Evolutionary conservation across 495 filamentous ascomycete species (phyloP), one percentile per base, ranked within the genome.

Genomic region (Staphylotrichum longicolle): DNA sequence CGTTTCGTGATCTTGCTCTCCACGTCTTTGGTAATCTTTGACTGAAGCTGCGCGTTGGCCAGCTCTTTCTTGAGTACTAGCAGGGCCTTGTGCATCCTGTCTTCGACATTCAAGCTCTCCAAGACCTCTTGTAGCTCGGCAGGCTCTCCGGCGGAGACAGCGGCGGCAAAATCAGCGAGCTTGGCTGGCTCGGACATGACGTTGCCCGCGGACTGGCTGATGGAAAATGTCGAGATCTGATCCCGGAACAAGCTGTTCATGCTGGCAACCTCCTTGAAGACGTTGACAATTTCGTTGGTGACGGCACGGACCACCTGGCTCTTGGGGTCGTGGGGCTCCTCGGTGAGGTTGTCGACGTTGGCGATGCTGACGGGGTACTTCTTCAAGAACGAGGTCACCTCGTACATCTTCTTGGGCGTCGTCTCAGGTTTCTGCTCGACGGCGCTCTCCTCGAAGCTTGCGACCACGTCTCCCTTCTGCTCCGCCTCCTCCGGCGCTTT

Each of bases 1-100:
- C 94, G 88, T 77, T 98, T 97, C 67, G 95, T 93, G 60, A 99
- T 99, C 77, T 96, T 96, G 63, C 82, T 88, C 73, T 99, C 95
- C 30, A 99, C 94, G 70, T 99, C 94, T 76, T 96, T 98, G 47
- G 91, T 91, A 49, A 99, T 99, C 80, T 97, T 98, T 35, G 88
- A 91, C 68, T 96, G 93, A 5, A 99, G 82, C 70, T 99, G 90
- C 4, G 94, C 94, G 61, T 98, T 99, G 86, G 96, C 95, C 46
- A 96, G 82, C 74, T 99, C 95, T 68, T 97, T 97, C 78, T 98
- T 99, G 54, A 99, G 77, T 5, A 98, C 91, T 37, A 91, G 81
- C 11, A 99, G 77, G 3, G 92, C 90, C 72, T 96, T 97, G 66
- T 88, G 86, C 72, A 98, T 80, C 68, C 95, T 84, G 59, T 95